Evolutionary conservation across 1,284 basidiomycete species (phyloP).

Genomic region (Pseudozyma sp.): DNA sequence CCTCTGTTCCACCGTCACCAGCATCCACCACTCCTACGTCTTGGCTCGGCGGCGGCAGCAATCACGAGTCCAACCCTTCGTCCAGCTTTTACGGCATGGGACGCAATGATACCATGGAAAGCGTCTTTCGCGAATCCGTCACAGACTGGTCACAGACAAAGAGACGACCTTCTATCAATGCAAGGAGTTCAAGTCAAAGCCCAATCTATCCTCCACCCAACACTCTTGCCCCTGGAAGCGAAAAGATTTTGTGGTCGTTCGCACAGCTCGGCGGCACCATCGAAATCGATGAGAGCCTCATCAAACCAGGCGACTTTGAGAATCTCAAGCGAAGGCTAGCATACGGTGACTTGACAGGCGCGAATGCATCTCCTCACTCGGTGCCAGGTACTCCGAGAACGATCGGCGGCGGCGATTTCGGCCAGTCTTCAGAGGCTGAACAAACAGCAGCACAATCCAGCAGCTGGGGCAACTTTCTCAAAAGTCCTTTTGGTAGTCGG

Average conservation of each 20-base stretch:
- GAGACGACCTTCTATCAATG: slow-evolving; percentile 6
- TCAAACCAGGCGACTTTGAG: slow-evolving; percentile 70
- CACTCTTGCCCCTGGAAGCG: slow-evolving; percentile 71
- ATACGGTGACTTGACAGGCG: slow-evolving; percentile 56
- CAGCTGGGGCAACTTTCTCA: slow-evolving; percentile 39
- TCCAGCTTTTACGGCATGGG: slow-evolving; percentile 62
- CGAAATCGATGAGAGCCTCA: slow-evolving; percentile 71
- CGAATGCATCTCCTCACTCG: slow-evolving; percentile 46
- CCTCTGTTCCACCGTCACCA: slow-evolving; percentile 9
- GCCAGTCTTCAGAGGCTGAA: slow-evolving; percentile 38
- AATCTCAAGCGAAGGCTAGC: slow-evolving; percentile 68
- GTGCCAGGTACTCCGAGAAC: slow-evolving; percentile 46
- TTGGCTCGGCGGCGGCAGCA: slow-evolving; percentile 5
- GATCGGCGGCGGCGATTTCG: slow-evolving; percentile 61
- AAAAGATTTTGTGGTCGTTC: slow-evolving; percentile 86
- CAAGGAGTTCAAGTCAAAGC: slow-evolving; percentile 24
- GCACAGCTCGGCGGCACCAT: slow-evolving; percentile 82
- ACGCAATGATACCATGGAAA: slow-evolving; percentile 69
- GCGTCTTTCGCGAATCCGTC: slow-evolving; percentile 67
- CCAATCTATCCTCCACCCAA: slow-evolving; percentile 48
- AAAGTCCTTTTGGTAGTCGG: slow-evolving; percentile 25
- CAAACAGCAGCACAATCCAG: slow-evolving; percentile 3
- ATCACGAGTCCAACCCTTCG: slow-evolving; percentile 4
- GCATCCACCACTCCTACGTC: slow-evolving; percentile 13
- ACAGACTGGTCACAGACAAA: slow-evolving; percentile 56